Base-by-base conservation (phyloP, 2,329 filamentous ascomycete genomes). In the Septoria linicola region DNA sequence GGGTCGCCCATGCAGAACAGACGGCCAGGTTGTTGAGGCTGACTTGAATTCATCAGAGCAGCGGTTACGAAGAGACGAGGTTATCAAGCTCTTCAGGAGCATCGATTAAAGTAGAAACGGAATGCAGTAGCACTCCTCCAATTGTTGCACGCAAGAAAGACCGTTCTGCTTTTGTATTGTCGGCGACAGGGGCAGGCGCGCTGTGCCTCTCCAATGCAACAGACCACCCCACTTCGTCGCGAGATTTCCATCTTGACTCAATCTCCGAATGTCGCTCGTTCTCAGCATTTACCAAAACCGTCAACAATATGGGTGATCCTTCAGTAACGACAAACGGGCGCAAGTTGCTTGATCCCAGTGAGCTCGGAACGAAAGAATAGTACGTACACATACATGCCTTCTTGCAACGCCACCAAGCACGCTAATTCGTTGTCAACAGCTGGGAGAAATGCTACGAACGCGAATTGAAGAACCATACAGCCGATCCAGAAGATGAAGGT, bases 361-460 rank as follows among this genome's bases (percentile, higher is more conserved):
- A 81, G 68, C 81, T 97, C 23, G 92, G 92, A 43, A 96, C 89
- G 23, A 95, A 89, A 72, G 85, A 92, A 77, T 95, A 95, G 89
- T 95, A 75, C 63, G 82, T 78, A 49, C 34, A 40, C 13, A 8
- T n/a, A 45, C 31, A 13, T 48, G 16, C 8, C 10, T 23, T 17
- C 19, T 25, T 32, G 14, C 10, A 10, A 19, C 23, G 35, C 21
- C 35, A 23, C 35, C n/a, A 6, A 14, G 30, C 41, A 51, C 37
- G 51, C 44, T 41, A 46, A 53, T 31, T 49, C 13, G 30, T 36
- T 47, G 21, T 16, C 11, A 36, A 54, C 48, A 69, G 67, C 65
- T 76, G 75, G 73, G 73, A 92, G 70, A 73, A 73, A 16, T 81
- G 89, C 57, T 93, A 95, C 75, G 75, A 77, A 1, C 78, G 75